Percentiles rank a stretch among this genome's conserved stretches.
Evolutionary conservation across 495 filamentous ascomycete genomes (phyloP).

Genomic region (Glarea lozoyensis): DNA sequence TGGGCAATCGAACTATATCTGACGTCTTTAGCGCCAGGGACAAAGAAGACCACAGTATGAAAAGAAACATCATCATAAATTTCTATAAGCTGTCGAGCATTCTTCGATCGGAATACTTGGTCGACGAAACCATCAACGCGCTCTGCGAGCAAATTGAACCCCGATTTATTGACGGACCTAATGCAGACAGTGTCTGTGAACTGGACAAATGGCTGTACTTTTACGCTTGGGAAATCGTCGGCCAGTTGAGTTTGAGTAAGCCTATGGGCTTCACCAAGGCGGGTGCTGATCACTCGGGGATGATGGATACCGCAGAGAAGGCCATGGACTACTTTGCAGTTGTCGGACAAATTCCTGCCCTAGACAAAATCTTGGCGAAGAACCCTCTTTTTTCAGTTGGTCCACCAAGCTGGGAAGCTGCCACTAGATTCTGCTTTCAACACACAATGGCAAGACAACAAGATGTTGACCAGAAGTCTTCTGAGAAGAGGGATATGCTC

Average conservation of each 20-base stretch:
- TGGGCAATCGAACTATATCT: constrained; percentile 12
- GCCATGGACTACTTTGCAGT: constrained; percentile 32
- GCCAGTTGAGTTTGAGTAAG: constrained; percentile 40
- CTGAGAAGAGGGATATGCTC: background rate
- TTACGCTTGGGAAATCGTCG: constrained; percentile 43
- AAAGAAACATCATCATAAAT: background rate
- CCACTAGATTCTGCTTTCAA: constrained; percentile 1
- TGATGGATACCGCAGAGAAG: constrained; percentile 29
- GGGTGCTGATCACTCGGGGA: constrained; percentile 28
- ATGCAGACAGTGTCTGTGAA: constrained; percentile 20
- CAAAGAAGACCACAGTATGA: background rate
- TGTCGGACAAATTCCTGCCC: constrained; percentile 35
- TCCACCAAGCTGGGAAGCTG: constrained; percentile 19
- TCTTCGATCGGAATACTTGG: constrained; percentile 28
- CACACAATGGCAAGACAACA: background rate
- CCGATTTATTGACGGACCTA: constrained; percentile 22
- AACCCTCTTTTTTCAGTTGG: constrained; percentile 31
- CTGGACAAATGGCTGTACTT: constrained; percentile 23
- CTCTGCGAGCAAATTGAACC: constrained; percentile 25
- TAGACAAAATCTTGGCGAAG: constrained; percentile 38
- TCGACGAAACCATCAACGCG: constrained; percentile 25
- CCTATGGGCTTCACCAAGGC: constrained; percentile 29
- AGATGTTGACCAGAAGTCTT: background rate
- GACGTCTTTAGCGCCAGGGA: background rate
- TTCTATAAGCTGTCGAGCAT: background rate